Evolutionary conservation across 106 monocot species (phyloP).

Genomic region (Apostasia ramifera): DNA sequence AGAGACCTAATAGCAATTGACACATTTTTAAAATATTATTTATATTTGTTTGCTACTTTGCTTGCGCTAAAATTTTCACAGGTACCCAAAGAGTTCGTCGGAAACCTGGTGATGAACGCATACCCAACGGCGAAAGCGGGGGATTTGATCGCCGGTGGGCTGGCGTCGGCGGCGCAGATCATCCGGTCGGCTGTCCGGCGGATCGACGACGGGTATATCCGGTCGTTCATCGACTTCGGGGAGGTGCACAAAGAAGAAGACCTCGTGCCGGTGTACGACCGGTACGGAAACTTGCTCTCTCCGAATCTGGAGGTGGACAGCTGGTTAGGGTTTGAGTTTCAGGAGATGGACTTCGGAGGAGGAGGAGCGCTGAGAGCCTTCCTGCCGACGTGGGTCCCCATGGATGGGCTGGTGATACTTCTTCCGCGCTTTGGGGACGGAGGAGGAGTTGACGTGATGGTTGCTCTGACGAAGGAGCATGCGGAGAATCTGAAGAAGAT

Average conservation of each 20-base stretch:
- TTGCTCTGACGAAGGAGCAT: conserved; percentile 24
- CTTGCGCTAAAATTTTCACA: background rate
- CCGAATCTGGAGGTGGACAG: conserved; percentile 52
- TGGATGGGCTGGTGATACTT: conserved; percentile 38
- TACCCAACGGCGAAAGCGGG: conserved; percentile 17
- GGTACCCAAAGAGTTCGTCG: conserved; percentile 28
- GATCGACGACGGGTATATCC: conserved; percentile 30
- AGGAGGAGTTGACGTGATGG: conserved; percentile 35
- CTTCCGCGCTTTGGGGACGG: conserved; percentile 23
- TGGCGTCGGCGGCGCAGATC: conserved; percentile 13
- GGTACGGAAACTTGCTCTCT: conserved; percentile 18
- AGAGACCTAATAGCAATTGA: too few relatives aligned
- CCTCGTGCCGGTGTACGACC: conserved; percentile 25
- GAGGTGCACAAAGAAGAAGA: conserved; percentile 25
- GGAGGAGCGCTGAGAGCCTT: conserved; percentile 23
- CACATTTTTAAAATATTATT: too few relatives aligned
- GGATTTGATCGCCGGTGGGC: conserved; percentile 12
- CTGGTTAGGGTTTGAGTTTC: conserved; percentile 51
- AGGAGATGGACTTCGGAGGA: conserved; percentile 56
- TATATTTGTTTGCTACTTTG: too few relatives aligned
- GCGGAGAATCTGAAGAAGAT: conserved; percentile 21
- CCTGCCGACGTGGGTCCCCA: conserved; percentile 22
- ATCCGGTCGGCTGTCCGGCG: conserved; percentile 20
- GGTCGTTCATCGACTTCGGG: conserved; percentile 55
- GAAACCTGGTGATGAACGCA: conserved; percentile 39